A percentile compares a stretch with the other conserved stretches of the same genome.
phyloP scores from a whole-genome alignment of 495 filamentous ascomycete genomes.

The Amphirosellinia nigrospora region DNA sequence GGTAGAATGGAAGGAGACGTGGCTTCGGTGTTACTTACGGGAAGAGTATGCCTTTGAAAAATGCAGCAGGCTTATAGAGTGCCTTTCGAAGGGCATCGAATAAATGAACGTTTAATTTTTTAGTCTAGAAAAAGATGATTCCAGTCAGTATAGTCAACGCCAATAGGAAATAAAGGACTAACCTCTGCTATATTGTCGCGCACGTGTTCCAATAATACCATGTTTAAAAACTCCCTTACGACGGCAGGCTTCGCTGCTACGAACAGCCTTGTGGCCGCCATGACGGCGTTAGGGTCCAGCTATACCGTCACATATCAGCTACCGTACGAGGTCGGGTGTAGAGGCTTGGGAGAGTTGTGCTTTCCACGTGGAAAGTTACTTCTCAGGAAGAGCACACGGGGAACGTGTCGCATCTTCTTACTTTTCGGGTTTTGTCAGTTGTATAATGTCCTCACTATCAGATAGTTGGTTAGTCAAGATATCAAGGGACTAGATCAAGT shows the following conservation, averaged over 20 bases:
- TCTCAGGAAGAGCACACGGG: neutral
- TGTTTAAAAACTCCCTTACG: constrained; percentile 79
- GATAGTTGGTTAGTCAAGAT: constrained; percentile 1
- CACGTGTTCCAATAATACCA: constrained; percentile 83
- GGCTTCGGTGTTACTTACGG: constrained; percentile 48
- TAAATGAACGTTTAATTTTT: constrained; percentile 93
- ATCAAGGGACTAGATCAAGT: neutral
- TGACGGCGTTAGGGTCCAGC: constrained; percentile 87
- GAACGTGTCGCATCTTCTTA: neutral
- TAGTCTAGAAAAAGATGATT: constrained; percentile 60
- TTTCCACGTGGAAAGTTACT: neutral
- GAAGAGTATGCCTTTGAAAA: constrained; percentile 96
- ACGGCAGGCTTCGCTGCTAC: constrained; percentile 77
- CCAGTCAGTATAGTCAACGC: neutral
- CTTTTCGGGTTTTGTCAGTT: constrained; percentile 77
- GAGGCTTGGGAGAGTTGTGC: neutral
- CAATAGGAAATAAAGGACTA: constrained; percentile 33
- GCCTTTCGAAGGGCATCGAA: constrained; percentile 92
- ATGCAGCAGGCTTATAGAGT: constrained; percentile 93
- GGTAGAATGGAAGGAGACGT: neutral
- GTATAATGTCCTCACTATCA: constrained; percentile 75
- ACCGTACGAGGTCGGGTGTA: neutral
- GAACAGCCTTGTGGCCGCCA: constrained; percentile 87
- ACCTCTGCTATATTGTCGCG: constrained; percentile 71
- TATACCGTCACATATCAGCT: neutral